Base-by-base conservation (phyloP, 176 grass and related monocot species). In the Paspalum notatum region DNA sequence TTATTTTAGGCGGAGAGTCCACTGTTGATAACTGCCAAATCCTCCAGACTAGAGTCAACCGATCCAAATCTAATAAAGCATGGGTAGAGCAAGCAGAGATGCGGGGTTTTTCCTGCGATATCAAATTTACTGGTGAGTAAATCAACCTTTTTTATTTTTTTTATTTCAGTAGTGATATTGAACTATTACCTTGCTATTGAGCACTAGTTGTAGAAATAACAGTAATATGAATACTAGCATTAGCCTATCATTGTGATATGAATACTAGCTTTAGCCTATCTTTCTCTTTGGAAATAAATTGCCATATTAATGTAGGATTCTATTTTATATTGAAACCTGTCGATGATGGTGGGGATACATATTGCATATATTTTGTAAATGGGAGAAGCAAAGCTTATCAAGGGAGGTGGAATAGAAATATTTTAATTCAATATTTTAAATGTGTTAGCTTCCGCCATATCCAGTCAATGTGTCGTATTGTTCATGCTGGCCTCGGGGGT, bases 1-100 rank as follows among this genome's bases (percentile, higher is more conserved):
- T 84, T 52, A 10, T 78, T 81, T 47, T 80, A 97, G 95, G 95
- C 61, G 95, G 95, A 8, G 92, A 94, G 43, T 92, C 95, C 16
- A 94, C 80, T 66, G 85, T 89, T 18, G 92, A 94, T 20, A 98
- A 98, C 80, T 98, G 95, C 81, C 95, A 98, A 59, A 92, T 98
- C 66, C 95, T 98, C 20, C 95, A 94, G 59, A 94, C 95, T 62
- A 89, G 95, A 64, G 95, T 94, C 10, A 98, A 98, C 46, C 68
- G 95, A 18, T 91, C 83, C 20, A 98, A 98, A 80, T 94, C 95
- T 67, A 80, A 92, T 82, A 98, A 98, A 82, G 45, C 89, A 62
- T 92, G 87, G 92, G 78, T 98, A 38, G 85, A 87, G 40, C 69
- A 94, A 80, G 79, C 85, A 13, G 92, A 94, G 55, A 83, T 98